These are phyloP conservation scores for Flaveria floridana DNA, from an alignment of 140 eudicot species.

Conservation along the genomic window DNA sequence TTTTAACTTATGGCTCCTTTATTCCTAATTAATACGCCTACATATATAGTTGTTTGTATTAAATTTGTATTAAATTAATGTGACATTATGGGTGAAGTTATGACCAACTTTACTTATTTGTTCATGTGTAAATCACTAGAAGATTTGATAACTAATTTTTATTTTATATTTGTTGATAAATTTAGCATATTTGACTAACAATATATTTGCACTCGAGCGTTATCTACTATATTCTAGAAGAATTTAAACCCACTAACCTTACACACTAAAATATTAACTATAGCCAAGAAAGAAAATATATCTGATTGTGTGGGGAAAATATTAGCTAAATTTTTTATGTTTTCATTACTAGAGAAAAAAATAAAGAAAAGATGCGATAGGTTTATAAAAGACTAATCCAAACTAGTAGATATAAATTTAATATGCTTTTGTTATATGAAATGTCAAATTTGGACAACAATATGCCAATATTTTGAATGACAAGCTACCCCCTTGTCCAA, in stretches of 20 bases:
- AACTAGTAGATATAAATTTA: not conserved
- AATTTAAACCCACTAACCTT: too few relatives aligned
- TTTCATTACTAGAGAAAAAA: too few relatives aligned
- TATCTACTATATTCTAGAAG: too few relatives aligned
- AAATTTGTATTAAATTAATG: not conserved
- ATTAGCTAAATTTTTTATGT: not conserved
- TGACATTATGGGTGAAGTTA: not conserved
- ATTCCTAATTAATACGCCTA: not conserved
- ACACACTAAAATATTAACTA: too few relatives aligned
- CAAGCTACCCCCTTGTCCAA: not conserved
- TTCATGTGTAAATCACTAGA: not conserved
- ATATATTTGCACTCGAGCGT: not conserved
- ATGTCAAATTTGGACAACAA: constrained; percentile 32
- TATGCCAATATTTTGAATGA: constrained; percentile 13
- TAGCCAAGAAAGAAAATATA: too few relatives aligned
- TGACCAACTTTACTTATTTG: not conserved
- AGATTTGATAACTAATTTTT: not conserved
- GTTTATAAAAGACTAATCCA: not conserved
- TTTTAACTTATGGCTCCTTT: not conserved
- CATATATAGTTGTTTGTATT: not conserved
- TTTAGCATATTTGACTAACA: not conserved
- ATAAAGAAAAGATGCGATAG: not conserved
- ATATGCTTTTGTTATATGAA: not conserved
- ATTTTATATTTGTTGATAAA: not conserved
- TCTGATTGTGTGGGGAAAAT: too few relatives aligned